These are phyloP conservation scores for Aegilops umbellulata DNA, from an alignment of 176 grass and related monocot genomes.

Conservation along the genomic window DNA sequence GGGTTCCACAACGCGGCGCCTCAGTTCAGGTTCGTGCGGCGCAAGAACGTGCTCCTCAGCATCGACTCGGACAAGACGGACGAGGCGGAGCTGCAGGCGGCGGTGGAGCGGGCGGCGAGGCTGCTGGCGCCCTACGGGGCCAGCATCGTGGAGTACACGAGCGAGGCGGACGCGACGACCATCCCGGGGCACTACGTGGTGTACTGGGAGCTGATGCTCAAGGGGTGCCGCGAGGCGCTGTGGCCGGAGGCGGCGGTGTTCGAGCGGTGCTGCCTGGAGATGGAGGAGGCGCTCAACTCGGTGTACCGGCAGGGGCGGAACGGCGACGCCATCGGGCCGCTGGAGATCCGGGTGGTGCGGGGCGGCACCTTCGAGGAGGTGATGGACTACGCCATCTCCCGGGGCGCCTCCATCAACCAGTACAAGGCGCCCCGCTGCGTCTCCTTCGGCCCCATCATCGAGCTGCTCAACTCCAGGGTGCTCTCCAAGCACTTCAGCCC, in stretches of 20 bases:
- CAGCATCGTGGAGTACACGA: constrained; percentile 85
- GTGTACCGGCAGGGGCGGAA: constrained; percentile 83
- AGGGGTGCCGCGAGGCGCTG: constrained; percentile 12
- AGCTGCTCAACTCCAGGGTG: constrained; percentile 82
- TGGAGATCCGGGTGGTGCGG: constrained; percentile 76
- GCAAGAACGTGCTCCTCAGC: constrained; percentile 92
- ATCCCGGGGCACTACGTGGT: constrained; percentile 98
- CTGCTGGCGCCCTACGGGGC: constrained; percentile 52
- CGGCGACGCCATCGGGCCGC: constrained; percentile 78
- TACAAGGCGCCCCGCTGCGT: constrained; percentile 96
- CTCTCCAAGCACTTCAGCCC: constrained; percentile 78
- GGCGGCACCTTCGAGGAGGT: constrained; percentile 90
- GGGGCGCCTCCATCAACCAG: constrained; percentile 98
- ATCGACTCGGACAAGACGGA: constrained; percentile 96
- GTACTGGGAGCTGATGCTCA: constrained; percentile 88
- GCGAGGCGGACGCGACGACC: constrained; percentile 62
- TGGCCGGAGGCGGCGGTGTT: constrained; percentile 57
- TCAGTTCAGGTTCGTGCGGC: constrained; percentile 77
- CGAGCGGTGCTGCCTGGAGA: constrained; percentile 86
- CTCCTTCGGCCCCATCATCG: constrained; percentile 80
- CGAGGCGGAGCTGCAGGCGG: constrained; percentile 81
- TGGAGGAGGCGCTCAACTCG: constrained; percentile 95
- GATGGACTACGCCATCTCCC: constrained; percentile 93
- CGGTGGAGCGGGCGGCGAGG: constrained; percentile 63
- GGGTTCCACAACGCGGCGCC: constrained; percentile 90